Evolutionary conservation across 2,329 filamentous ascomycete genomes (phyloP).

Genomic region (Fusarium verticillioides): DNA sequence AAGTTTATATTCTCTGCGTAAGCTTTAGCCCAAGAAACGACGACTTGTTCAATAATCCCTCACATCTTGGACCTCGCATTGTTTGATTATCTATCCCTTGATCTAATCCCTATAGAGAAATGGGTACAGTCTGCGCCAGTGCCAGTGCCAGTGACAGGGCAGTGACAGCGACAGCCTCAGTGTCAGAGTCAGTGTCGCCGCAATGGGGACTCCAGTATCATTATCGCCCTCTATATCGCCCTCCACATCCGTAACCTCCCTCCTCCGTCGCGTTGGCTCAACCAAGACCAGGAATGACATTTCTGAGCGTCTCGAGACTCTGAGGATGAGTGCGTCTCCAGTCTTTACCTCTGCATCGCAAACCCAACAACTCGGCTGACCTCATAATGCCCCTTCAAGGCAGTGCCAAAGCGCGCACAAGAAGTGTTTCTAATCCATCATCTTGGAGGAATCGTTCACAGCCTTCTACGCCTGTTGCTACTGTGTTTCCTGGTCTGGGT

Average conservation of each 20-base stretch:
- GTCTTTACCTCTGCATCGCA: neutral
- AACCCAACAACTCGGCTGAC: conserved; percentile 7
- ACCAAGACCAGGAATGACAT: conserved; percentile 15
- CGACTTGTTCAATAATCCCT: conserved; percentile 11
- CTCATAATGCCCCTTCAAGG: conserved; percentile 11
- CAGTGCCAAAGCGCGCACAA: conserved; percentile 22
- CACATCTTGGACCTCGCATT: neutral
- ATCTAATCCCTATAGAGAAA: neutral
- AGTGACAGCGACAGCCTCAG: neutral
- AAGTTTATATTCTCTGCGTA: neutral
- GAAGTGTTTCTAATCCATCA: conserved; percentile 24
- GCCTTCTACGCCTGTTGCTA: conserved; percentile 4
- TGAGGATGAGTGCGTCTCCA: conserved; percentile 34
- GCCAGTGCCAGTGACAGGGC: neutral
- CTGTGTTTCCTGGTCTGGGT: neutral
- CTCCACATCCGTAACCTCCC: conserved; percentile 26
- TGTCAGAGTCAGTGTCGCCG: conserved; percentile 3
- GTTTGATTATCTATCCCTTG: neutral
- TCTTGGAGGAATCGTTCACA: conserved; percentile 7
- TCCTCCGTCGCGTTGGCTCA: conserved; percentile 26
- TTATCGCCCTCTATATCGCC: conserved; percentile 14
- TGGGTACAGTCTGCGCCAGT: neutral
- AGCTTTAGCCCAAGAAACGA: neutral
- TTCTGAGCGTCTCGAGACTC: conserved; percentile 19
- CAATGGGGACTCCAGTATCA: conserved; percentile 23